Conservation (phyloP, 495 filamentous ascomycete genomes). For the Terfezia claveryi region DNA sequence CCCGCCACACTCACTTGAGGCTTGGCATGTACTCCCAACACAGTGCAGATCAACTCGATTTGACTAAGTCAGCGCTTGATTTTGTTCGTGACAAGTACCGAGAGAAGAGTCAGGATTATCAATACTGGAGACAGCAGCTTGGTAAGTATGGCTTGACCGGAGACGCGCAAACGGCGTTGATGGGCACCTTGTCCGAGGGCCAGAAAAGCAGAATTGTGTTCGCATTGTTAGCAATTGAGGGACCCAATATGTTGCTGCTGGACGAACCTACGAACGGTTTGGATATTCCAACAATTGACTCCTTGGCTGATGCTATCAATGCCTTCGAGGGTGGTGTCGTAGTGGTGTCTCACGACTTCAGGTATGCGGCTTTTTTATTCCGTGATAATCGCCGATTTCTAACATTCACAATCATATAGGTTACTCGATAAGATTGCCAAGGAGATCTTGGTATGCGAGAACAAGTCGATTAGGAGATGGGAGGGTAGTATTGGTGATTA, state of each 20-base stretch:
- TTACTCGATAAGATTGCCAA: conserved; percentile 98
- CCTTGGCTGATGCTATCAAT: conserved; percentile 91
- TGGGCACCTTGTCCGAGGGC: conserved; percentile 92
- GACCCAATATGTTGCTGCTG: conserved; percentile 90
- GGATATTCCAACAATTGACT: conserved; percentile 97
- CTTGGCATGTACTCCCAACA: conserved; percentile 94
- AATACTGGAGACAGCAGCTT: conserved; percentile 97
- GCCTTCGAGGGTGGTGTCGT: conserved; percentile 90
- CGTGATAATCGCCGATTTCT: background rate
- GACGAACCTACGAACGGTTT: conserved; percentile 99
- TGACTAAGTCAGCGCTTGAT: conserved; percentile 92
- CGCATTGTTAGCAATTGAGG: conserved; percentile 82
- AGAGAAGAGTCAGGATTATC: conserved; percentile 81
- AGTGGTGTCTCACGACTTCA: conserved; percentile 95
- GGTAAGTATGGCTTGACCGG: conserved; percentile 81
- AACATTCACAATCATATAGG: conserved; percentile 24
- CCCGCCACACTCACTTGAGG: conserved; percentile 92
- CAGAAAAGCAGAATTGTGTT: conserved; percentile 98
- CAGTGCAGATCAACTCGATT: conserved; percentile 90
- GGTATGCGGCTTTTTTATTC: conserved; percentile 31
- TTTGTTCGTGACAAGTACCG: conserved; percentile 92
- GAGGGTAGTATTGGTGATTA: conserved; percentile 76
- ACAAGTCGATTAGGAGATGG: conserved; percentile 78
- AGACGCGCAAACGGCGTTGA: conserved; percentile 84
- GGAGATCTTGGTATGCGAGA: conserved; percentile 97